A percentile compares a stretch with the other conserved stretches of the same genome.
Conservation (phyloP, 1,284 basidiomycete genomes). For the Ceratobasidium sp. region DNA sequence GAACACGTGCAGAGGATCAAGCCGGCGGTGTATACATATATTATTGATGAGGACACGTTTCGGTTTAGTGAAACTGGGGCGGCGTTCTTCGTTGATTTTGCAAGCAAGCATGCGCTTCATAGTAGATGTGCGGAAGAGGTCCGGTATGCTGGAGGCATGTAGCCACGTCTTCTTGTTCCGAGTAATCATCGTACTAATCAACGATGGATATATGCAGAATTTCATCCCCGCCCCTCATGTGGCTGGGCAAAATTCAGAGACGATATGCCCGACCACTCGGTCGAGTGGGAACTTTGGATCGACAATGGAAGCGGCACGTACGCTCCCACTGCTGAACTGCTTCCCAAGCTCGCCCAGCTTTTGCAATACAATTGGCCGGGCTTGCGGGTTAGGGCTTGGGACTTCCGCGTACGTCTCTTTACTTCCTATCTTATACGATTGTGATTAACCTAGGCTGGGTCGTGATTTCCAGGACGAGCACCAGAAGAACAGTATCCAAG, state of each 20-base stretch:
- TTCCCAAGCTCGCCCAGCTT: not conserved
- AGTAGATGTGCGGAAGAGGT: constrained; percentile 40
- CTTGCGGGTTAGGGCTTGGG: not conserved
- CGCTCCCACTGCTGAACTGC: constrained; percentile 17
- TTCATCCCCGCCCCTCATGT: constrained; percentile 22
- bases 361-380: constrained; percentile 28
- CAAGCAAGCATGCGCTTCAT: constrained; percentile 67
- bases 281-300: constrained; percentile 31
- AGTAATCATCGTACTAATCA: not conserved
- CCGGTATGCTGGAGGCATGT: constrained; percentile 27
- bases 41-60: constrained; percentile 76
- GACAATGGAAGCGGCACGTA: constrained; percentile 36
- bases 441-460: not conserved
- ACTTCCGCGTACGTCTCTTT: constrained; percentile 17
- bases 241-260: constrained; percentile 31
- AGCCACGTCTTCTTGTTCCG: not conserved
- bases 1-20: constrained; percentile 58
- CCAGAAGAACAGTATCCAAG: constrained; percentile 32
- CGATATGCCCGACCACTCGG: constrained; percentile 22
- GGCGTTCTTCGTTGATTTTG: constrained; percentile 82
- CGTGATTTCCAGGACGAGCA: not conserved
- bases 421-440: not conserved
- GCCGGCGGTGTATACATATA: constrained; percentile 80
- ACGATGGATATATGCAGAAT: constrained; percentile 3
- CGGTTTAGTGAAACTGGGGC: constrained; percentile 83